These are phyloP conservation scores for Acer campestre DNA, from an alignment of 345 rosid species.

Conservation along the genomic window DNA sequence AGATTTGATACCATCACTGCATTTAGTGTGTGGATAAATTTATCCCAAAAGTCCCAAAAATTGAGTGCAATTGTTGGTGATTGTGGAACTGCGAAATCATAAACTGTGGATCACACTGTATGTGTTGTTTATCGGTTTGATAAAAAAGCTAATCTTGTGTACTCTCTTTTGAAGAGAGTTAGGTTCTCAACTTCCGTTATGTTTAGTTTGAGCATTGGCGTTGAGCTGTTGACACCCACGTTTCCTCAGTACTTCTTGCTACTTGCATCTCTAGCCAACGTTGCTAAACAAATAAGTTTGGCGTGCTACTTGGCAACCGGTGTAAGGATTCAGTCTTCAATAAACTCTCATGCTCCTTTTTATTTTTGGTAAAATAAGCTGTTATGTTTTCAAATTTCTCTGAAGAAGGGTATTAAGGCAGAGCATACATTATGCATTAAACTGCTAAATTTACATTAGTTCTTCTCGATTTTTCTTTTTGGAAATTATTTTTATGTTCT, in stretches of 20 bases:
- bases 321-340: slow-evolving; percentile 52
- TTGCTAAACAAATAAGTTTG: slow-evolving; percentile 93
- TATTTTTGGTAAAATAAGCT: not conserved
- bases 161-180: slow-evolving; percentile 62
- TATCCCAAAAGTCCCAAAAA: slow-evolving; percentile 6
- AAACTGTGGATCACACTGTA: not conserved
- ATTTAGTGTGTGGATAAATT: slow-evolving; percentile 9
- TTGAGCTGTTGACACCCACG: slow-evolving; percentile 81
- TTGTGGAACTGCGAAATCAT: slow-evolving; percentile 16
- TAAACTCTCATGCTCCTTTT: slow-evolving; percentile 3
- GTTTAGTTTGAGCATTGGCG: slow-evolving; percentile 88
- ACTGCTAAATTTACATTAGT: not conserved
- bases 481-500: not conserved
- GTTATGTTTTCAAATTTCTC: not conserved
- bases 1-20: slow-evolving; percentile 6
- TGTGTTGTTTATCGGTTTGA: not conserved
- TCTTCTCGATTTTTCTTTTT: not conserved
- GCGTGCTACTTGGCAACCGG: slow-evolving; percentile 83
- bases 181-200: slow-evolving; percentile 79
- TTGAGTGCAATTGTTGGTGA: not conserved
- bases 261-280: slow-evolving; percentile 79
- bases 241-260: slow-evolving; percentile 81
- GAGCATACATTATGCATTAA: not conserved
- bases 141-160: slow-evolving; percentile 14
- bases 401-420: not conserved